Evolutionary conservation across 2,329 filamentous ascomycete species (phyloP).

Genomic region (Chalara sp.): DNA sequence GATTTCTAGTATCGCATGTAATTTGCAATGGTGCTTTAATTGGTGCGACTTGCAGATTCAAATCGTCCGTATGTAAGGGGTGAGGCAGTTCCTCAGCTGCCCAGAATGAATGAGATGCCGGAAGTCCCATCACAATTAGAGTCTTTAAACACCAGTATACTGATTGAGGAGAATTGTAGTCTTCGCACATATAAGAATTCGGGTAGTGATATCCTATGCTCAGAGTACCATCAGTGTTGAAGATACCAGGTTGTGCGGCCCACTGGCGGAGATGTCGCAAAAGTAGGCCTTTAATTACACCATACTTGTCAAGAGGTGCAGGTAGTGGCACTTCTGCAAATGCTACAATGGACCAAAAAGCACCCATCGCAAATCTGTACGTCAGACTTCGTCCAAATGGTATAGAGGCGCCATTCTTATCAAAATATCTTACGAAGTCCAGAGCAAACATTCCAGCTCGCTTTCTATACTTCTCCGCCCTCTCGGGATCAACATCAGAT

Average conservation of each 20-base stretch:
- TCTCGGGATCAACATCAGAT: constrained; percentile 30
- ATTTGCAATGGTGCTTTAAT: constrained; percentile 34
- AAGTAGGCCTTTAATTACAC: constrained; percentile 39
- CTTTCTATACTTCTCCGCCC: constrained; percentile 24
- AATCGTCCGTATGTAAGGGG: constrained; percentile 19
- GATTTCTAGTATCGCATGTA: constrained; percentile 31
- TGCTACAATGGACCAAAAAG: constrained; percentile 37
- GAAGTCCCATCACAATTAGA: constrained; percentile 34
- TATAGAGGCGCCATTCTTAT: constrained; percentile 38
- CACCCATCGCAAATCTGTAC: constrained; percentile 42
- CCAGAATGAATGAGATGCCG: constrained; percentile 38
- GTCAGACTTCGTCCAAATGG: constrained; percentile 44
- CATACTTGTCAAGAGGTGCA: constrained; percentile 10
- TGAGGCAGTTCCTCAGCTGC: constrained; percentile 26
- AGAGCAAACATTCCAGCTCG: constrained; percentile 35
- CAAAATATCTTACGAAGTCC: constrained; percentile 41
- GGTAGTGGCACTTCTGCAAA: constrained; percentile 24
- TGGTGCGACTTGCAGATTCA: constrained; percentile 4
- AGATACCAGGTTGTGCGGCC: constrained; percentile 23
- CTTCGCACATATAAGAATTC: constrained; percentile 48
- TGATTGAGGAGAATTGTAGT: constrained; percentile 50
- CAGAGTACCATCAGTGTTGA: constrained; percentile 36
- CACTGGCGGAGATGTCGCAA: constrained; percentile 44
- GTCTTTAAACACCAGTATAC: constrained; percentile 47
- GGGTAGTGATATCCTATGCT: constrained; percentile 34